A percentile compares a stretch with the other conserved stretches of the same genome.
phyloP scores from a whole-genome alignment of 768 basidiomycete species.

The Lyophyllum shimeji region DNA sequence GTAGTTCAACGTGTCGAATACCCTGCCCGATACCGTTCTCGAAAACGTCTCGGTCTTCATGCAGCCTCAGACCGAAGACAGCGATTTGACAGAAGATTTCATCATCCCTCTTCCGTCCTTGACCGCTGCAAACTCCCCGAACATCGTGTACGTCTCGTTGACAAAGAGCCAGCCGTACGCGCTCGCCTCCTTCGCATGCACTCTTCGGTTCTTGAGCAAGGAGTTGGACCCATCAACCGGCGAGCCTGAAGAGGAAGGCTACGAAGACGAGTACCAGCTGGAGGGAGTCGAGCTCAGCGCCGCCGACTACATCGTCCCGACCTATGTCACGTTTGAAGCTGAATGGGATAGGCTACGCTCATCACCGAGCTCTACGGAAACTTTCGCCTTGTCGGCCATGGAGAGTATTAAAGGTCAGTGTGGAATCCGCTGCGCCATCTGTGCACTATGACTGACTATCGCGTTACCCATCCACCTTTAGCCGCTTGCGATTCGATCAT shows the following conservation, averaged over 20 bases:
- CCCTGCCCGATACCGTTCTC: constrained; percentile 90
- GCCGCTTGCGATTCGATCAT: constrained; percentile 96
- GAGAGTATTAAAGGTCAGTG: constrained; percentile 89
- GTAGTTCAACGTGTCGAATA: constrained; percentile 97
- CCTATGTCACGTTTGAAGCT: constrained; percentile 84
- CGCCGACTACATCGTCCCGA: constrained; percentile 95
- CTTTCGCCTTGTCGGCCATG: constrained; percentile 89
- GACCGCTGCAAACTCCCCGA: constrained; percentile 69
- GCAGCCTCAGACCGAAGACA: constrained; percentile 74
- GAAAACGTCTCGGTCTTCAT: constrained; percentile 95
- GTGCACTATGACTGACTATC: constrained; percentile 15
- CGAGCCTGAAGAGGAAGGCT: constrained; percentile 97
- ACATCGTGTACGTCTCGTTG: constrained; percentile 91
- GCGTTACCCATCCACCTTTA: constrained; percentile 30
- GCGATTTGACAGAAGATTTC: constrained; percentile 87
- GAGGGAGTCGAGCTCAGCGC: constrained; percentile 95
- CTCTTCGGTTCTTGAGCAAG: constrained; percentile 94
- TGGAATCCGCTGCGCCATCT: constrained; percentile 3
- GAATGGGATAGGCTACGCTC: constrained; percentile 94
- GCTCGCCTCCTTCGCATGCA: constrained; percentile 83
- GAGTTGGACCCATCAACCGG: constrained; percentile 96
- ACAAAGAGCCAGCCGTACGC: constrained; percentile 80
- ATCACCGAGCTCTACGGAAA: constrained; percentile 82
- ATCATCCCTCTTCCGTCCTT: constrained; percentile 83
- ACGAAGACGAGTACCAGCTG: constrained; percentile 96